These are phyloP conservation scores for Backusella morwellensis DNA, from an alignment of 192 early-diverging fungal genomes.

Conservation along the genomic window DNA sequence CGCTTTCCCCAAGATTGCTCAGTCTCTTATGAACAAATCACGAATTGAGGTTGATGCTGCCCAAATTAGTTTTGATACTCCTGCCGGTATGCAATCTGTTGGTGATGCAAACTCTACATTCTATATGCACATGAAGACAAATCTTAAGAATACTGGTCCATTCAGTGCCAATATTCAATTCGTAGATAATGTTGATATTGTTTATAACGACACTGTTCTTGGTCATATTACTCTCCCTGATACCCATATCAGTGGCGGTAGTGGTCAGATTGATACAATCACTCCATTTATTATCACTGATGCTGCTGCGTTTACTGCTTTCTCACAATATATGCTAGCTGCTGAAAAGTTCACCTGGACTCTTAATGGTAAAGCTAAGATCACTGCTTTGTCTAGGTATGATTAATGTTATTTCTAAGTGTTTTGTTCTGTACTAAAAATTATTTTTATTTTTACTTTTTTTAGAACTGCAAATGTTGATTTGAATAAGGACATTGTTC, in stretches of 20 bases:
- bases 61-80: constrained; percentile 40
- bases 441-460: background rate
- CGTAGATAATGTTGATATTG: constrained; percentile 38
- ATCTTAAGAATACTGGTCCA: constrained; percentile 45
- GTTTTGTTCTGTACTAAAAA: background rate
- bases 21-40: constrained; percentile 43
- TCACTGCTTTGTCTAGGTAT: constrained; percentile 31
- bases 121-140: constrained; percentile 38
- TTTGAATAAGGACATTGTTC: constrained; percentile 21
- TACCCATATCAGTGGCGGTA: constrained; percentile 44
- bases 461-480: constrained; percentile 27
- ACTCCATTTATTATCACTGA: constrained; percentile 43
- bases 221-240: constrained; percentile 39
- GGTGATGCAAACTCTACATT: constrained; percentile 33
- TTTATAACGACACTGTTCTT: constrained; percentile 39
- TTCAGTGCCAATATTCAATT: constrained; percentile 51
- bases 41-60: constrained; percentile 36
- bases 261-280: constrained; percentile 29
- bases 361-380: constrained; percentile 22
- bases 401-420: background rate
- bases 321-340: constrained; percentile 48
- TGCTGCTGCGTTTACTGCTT: constrained; percentile 37
- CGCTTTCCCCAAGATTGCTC: constrained; percentile 51
- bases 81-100: background rate
- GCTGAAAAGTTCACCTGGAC: constrained; percentile 33